These are phyloP conservation scores for Bolboschoenoplectus hybrid DNA, from an alignment of 202 grass and related monocot species.

Conservation along the genomic window DNA sequence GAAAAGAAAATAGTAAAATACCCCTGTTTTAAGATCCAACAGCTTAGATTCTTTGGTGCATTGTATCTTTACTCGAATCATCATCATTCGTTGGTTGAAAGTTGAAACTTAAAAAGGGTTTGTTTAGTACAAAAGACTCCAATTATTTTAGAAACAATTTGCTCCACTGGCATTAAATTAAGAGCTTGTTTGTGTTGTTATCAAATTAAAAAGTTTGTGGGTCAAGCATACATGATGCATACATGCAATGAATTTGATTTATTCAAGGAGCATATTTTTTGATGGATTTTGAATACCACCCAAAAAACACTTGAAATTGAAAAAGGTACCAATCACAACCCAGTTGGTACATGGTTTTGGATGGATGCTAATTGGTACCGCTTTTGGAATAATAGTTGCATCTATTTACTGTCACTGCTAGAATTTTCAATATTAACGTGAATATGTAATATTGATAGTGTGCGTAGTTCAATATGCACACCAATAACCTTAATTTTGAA, in stretches of 20 bases:
- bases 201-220: constrained; percentile 4
- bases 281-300: neutral
- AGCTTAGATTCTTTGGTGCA: neutral
- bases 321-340: neutral
- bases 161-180: constrained; percentile 26
- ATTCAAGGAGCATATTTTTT: neutral
- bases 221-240: neutral
- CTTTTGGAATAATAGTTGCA: neutral
- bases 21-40: neutral
- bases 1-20: neutral
- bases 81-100: constrained; percentile 25
- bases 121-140: constrained; percentile 2
- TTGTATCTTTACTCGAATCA: neutral
- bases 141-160: constrained; percentile 24
- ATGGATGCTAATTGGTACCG: neutral
- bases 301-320: neutral
- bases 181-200: constrained; percentile 8
- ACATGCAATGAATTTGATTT: constrained; percentile 29
- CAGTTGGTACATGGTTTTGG: neutral
- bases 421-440: too few relatives aligned
- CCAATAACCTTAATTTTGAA: too few relatives aligned
- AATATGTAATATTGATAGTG: too few relatives aligned
- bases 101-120: neutral
- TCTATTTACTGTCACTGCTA: neutral
- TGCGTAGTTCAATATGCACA: too few relatives aligned